Evolutionary conservation across 2,329 filamentous ascomycete genomes (phyloP).

Genomic region (Fusarium sp.): DNA sequence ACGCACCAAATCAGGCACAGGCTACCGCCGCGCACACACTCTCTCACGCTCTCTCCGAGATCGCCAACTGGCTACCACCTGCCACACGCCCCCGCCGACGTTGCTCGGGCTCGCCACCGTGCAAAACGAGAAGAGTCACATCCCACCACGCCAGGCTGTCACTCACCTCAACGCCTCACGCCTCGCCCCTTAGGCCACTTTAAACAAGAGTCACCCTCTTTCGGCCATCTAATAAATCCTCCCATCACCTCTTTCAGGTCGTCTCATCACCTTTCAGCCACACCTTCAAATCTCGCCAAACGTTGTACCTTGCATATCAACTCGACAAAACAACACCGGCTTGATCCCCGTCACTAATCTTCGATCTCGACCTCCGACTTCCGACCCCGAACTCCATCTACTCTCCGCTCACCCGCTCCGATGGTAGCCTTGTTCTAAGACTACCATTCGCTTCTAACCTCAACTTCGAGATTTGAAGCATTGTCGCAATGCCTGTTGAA

Average conservation of each 20-base stretch:
- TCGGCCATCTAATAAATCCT: constrained; percentile 46
- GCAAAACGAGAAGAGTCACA: constrained; percentile 53
- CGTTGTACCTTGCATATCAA: constrained; percentile 48
- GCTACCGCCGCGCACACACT: constrained; percentile 46
- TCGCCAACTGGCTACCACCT: constrained; percentile 52
- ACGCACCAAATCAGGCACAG: constrained; percentile 36
- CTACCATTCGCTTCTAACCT: constrained; percentile 45
- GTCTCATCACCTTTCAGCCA: constrained; percentile 39
- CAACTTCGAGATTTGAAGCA: constrained; percentile 47
- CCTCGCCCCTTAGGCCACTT: constrained; percentile 51
- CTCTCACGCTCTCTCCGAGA: constrained; percentile 53
- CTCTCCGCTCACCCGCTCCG: constrained; percentile 34
- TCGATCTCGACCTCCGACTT: constrained; percentile 9
- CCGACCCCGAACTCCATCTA: constrained; percentile 22
- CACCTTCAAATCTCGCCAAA: constrained; percentile 38
- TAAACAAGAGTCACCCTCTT: constrained; percentile 51
- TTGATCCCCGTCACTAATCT: constrained; percentile 32
- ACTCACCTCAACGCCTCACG: constrained; percentile 42
- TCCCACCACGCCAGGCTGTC: constrained; percentile 45
- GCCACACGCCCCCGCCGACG: constrained; percentile 46
- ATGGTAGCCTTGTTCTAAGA: constrained; percentile 52
- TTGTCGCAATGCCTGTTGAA: constrained; percentile 69
- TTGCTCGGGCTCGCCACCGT: constrained; percentile 52
- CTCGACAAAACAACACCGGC: constrained; percentile 21
- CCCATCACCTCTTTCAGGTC: constrained; percentile 40